phyloP scores from a whole-genome alignment of 441 rosid species.

The Gossypium davidsonii region DNA sequence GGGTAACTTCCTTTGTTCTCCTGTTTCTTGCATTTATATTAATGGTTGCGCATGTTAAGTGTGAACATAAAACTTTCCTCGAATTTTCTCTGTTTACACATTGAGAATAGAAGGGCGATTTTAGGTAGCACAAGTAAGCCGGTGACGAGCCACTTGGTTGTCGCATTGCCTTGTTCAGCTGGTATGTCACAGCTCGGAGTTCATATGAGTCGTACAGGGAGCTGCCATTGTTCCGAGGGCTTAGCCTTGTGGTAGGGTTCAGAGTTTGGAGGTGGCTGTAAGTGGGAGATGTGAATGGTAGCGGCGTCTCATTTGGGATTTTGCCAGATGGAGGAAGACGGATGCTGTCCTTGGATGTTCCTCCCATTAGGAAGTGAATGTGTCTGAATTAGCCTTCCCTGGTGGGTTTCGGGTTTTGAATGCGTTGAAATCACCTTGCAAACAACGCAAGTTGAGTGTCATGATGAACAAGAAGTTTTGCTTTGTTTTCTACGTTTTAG shows the following conservation, averaged over 20 bases:
- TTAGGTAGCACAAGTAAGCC: conserved; percentile 14
- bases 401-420: background rate
- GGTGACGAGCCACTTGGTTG: conserved; percentile 25
- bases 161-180: conserved; percentile 41
- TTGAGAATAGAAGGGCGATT: conserved; percentile 26
- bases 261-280: background rate
- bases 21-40: conserved; percentile 1
- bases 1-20: background rate
- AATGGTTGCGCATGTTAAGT: background rate
- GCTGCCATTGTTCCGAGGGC: conserved; percentile 33
- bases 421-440: background rate
- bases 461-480: conserved; percentile 12
- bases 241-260: conserved; percentile 16
- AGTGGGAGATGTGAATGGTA: background rate
- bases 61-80: conserved; percentile 19
- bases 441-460: background rate
- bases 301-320: background rate
- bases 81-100: conserved; percentile 22
- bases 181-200: conserved; percentile 33
- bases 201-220: conserved; percentile 42
- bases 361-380: conserved; percentile 5
- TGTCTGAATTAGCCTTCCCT: background rate
- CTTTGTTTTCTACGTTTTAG: conserved; percentile 24
- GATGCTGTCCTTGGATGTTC: conserved; percentile 12
- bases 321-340: background rate